Evolutionary conservation across 306 rosid species (phyloP), one percentile per base, ranked within the genome.

Genomic region (Fragaria ananassa): DNA sequence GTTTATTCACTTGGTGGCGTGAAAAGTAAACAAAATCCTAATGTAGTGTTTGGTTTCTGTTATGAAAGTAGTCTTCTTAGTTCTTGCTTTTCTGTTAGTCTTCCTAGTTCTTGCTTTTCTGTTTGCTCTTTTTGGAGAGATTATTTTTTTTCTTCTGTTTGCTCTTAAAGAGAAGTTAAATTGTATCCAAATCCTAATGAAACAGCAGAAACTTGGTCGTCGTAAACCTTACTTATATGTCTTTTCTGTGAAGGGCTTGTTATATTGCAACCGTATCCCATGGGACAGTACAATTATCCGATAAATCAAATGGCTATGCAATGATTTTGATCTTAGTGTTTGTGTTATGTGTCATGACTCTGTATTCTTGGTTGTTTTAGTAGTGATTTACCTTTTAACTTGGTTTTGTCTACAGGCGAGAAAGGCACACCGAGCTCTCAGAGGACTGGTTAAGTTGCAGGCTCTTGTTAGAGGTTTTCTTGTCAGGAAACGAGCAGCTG

Each of bases 381-480:
- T 61, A 76, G 42, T 70, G 25, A 18, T 45, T 49, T 73, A 2
- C 18, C 50, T 53, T 81, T 19, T 78, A 35, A 23, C 21, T 34
- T 41, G 78, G 46, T 6, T 71, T 53, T 51, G 42, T 62, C 21
- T 72, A 78, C 83, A 96, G 99, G 96, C 99, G 6, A 71, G 99
- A 17, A 96, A 91, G 80, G 99, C 99, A 11, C 89, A 89, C 45
- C 84, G 98, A 62, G 99, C 99, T 31, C 77, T 96, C 34, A 91
- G 81, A 83, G 98, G 98, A 76, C 78, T 96, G 63, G 99, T 96
- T 1, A 96, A 91, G 85, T 88, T 96, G 68, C 99, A 96, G 58
- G 99, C 98, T 21, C 90, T 96, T 42, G 98, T 96, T 11, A 83
- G 93, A 84, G 99, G 99, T 19, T 96, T 50, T 80, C 90, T 96